These are phyloP conservation scores for Cochlearia excelsa DNA, from an alignment of 345 rosid genomes.

Conservation along the genomic window DNA sequence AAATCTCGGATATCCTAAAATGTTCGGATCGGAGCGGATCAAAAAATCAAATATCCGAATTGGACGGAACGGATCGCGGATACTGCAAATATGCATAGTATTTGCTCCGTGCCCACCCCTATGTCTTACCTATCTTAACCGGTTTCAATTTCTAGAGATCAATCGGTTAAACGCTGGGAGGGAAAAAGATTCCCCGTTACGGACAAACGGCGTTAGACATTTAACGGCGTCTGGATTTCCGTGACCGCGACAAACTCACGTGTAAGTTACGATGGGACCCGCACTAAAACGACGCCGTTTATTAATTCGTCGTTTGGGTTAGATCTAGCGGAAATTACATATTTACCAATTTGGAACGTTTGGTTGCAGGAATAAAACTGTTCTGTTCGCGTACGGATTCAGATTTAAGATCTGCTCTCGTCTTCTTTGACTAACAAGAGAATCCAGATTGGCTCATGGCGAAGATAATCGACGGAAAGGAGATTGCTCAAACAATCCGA, in stretches of 20 bases:
- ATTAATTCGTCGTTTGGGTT: not conserved
- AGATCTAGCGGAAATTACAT: not conserved
- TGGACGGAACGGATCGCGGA: no score
- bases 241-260: conserved; percentile 22
- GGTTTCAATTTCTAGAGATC: no score
- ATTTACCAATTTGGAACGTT: conserved; percentile 1
- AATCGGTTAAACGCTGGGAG: conserved; percentile 26
- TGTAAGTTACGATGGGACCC: conserved; percentile 18
- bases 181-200: conserved; percentile 38
- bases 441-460: conserved; percentile 40
- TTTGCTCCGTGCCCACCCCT: no score
- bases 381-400: conserved; percentile 13
- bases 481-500: conserved; percentile 69
- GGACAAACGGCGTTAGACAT: conserved; percentile 20
- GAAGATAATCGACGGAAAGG: conserved; percentile 68
- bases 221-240: conserved; percentile 29
- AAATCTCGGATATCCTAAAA: no score
- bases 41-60: no score
- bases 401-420: conserved; percentile 14
- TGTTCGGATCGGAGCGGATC: no score
- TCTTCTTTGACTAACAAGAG: not conserved
- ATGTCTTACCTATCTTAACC: no score
- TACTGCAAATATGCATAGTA: no score
- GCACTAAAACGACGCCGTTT: not conserved
- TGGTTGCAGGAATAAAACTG: conserved; percentile 23